Conservation (phyloP, 2,329 filamentous ascomycete species). For the Trichoderma koningii region DNA sequence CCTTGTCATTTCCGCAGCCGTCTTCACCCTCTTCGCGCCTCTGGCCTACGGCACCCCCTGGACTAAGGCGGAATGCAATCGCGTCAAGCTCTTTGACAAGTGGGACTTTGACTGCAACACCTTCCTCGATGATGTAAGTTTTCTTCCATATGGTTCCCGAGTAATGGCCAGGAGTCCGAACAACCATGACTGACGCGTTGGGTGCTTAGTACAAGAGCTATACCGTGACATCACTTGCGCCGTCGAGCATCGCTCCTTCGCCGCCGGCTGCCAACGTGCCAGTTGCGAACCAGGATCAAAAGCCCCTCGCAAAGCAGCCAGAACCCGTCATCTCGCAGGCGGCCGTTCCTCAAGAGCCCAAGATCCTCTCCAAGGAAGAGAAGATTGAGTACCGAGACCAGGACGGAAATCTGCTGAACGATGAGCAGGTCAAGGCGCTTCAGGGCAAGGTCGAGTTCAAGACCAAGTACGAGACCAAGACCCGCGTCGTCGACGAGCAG, state of each 20-base stretch:
- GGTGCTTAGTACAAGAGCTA: constrained; percentile 44
- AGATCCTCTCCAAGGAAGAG: constrained; percentile 66
- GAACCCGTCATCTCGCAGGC: constrained; percentile 48
- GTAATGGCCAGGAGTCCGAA: background rate
- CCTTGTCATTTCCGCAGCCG: constrained; percentile 70
- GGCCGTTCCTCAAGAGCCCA: constrained; percentile 53
- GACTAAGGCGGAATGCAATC: constrained; percentile 85
- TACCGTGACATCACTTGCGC: constrained; percentile 33
- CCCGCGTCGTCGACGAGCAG: constrained; percentile 74
- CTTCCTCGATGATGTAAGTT: constrained; percentile 82
- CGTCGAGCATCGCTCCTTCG: constrained; percentile 34
- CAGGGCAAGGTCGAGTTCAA: constrained; percentile 94
- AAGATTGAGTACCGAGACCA: constrained; percentile 93
- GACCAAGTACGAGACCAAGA: constrained; percentile 94
- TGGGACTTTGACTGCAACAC: constrained; percentile 99
- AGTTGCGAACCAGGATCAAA: constrained; percentile 32
- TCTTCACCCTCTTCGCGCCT: constrained; percentile 84
- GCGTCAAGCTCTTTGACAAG: constrained; percentile 79
- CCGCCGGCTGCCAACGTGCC: constrained; percentile 29
- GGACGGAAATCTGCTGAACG: constrained; percentile 82
- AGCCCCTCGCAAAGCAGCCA: constrained; percentile 36
- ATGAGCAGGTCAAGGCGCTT: constrained; percentile 79
- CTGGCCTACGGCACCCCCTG: constrained; percentile 91
- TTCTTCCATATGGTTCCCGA: constrained; percentile 39
- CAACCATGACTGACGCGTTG: constrained; percentile 29